These are phyloP conservation scores for Xylaria grammica DNA, from an alignment of 495 filamentous ascomycete genomes.

Conservation along the genomic window DNA sequence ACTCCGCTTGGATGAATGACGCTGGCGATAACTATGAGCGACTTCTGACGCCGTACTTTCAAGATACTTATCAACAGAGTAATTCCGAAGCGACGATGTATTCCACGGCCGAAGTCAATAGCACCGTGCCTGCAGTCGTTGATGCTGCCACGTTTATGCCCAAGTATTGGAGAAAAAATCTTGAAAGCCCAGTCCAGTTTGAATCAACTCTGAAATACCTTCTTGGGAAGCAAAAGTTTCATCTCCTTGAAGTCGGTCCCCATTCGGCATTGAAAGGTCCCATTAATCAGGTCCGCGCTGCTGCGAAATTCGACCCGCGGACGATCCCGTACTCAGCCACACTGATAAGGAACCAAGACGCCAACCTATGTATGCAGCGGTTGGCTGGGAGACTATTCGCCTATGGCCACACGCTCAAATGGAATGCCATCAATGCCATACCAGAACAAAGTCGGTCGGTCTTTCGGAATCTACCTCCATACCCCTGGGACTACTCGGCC, in stretches of 20 bases:
- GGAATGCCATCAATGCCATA: conserved; percentile 13
- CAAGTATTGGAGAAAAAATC: conserved; percentile 54
- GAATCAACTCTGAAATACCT: conserved; percentile 35
- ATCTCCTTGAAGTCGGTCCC: conserved; percentile 67
- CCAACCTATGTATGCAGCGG: conserved; percentile 22
- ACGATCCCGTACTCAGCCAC: conserved; percentile 21
- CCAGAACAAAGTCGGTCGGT: neutral
- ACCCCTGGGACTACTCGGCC: conserved; percentile 50
- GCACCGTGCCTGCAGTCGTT: neutral
- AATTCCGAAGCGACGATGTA: neutral
- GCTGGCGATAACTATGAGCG: conserved; percentile 35
- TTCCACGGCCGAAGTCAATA: neutral
- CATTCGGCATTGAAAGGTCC: conserved; percentile 64
- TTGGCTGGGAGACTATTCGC: conserved; percentile 43
- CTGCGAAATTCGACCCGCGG: conserved; percentile 4
- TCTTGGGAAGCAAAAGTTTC: conserved; percentile 18
- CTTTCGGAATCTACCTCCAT: conserved; percentile 40
- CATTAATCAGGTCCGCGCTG: conserved; percentile 51
- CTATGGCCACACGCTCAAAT: conserved; percentile 36
- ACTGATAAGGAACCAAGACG: conserved; percentile 19
- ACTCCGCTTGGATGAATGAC: conserved; percentile 50
- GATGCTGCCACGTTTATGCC: conserved; percentile 24
- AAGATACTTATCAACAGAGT: neutral
- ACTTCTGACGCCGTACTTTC: conserved; percentile 27
- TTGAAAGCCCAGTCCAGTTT: conserved; percentile 57